Evolutionary conservation across 805 yeast genomes (phyloP), one percentile per base, ranked within the genome.

Genomic region (Candida ponderosae): DNA sequence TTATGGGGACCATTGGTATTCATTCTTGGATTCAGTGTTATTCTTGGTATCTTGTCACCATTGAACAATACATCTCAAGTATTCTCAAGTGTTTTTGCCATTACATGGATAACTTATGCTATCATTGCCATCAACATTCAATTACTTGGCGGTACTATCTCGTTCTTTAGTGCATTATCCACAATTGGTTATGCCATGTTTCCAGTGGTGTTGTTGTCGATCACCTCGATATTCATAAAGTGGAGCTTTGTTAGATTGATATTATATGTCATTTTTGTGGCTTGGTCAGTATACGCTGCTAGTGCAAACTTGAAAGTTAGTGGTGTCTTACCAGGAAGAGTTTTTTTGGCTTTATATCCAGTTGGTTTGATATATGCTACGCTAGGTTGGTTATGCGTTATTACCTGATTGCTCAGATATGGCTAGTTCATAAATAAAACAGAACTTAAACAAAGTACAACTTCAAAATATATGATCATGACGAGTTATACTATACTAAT

Each of bases 1-100:
- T 53, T 76, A 35, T 74, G 86, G 87, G 88, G 88, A 3, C 88
- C 88, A 6, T 59, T 80, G 38, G 62, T 80, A 23, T 81, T 80
- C 50, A 71, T 80, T 11, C 60, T 81, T 39, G 51, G 65, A 24
- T 73, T 75, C 38, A 63, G 83, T 4, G 72, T 78, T 19, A 60
- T 71, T 18, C 56, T 79, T 44, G 40, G 57, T 2, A 32, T 50
- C 6, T 31, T 51, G 17, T 53, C 57, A 8, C 53, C 54, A 18
- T 38, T 42, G 6, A 54, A 61, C 5, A 43, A 52, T 16, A 61
- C 63, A 37, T 71, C 81, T 6, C 64, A 68, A 37, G 80, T 78
- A 24, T 80, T 80, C 49, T 73, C 83, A 1, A 76, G 82, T 14
- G 72, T 79, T 17, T 80, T 80, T 51, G 63, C 79, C 4, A 62